phyloP scores from a whole-genome alignment of 495 filamentous ascomycete genomes.

The Hyaloscypha bicolor region DNA sequence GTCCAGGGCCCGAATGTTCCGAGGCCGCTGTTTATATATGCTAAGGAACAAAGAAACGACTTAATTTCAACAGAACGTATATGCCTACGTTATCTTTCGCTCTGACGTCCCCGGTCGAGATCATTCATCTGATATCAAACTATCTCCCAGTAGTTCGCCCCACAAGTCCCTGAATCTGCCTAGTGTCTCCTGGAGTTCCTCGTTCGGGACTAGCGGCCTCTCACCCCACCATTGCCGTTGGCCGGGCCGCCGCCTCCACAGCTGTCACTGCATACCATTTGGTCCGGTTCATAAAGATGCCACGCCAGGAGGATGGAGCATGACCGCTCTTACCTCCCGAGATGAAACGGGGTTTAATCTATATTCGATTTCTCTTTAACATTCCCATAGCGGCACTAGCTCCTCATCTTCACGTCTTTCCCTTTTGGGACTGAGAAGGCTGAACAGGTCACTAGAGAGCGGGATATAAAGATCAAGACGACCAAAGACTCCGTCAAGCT shows the following conservation, averaged over 20 bases:
- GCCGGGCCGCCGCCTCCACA: not conserved
- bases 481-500: too few relatives aligned
- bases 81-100: too few relatives aligned
- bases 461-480: not conserved
- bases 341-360: not conserved
- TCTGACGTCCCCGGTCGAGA: too few relatives aligned
- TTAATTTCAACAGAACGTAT: too few relatives aligned
- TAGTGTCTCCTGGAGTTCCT: constrained; percentile 12
- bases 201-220: not conserved
- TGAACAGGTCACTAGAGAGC: not conserved
- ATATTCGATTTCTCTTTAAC: too few relatives aligned
- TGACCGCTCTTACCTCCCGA: not conserved
- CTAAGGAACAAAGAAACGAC: too few relatives aligned
- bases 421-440: not conserved
- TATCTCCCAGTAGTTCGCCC: too few relatives aligned
- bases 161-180: not conserved
- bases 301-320: not conserved
- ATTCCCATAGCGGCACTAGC: not conserved
- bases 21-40: too few relatives aligned
- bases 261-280: not conserved
- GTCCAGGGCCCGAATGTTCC: too few relatives aligned
- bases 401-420: constrained; percentile 4
- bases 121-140: too few relatives aligned
- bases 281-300: not conserved
- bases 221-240: not conserved